Evolutionary conservation across 805 yeast genomes (phyloP), one percentile per base, ranked within the genome.

Genomic region (Saccharomycopsis vini): DNA sequence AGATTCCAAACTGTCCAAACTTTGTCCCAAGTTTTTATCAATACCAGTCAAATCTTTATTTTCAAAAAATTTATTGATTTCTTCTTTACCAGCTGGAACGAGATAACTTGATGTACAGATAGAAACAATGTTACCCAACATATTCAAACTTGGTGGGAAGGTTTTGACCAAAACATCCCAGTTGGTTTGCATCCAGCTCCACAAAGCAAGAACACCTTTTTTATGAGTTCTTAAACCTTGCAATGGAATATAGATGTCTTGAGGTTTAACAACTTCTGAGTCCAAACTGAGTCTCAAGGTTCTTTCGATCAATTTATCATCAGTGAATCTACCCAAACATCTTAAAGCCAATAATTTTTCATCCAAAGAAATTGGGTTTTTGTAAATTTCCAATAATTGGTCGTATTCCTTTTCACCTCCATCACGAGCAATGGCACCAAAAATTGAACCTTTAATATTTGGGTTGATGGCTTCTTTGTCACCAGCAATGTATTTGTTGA

Each of bases 201-300:
- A 89, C 52, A 81, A 63, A 10, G 76, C 72, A 52, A 75, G 75
- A 46, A 81, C 67, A 66, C 95, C 95, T 35, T 66, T 68, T 42
- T 64, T 69, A 54, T 77, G 78, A 13, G 73, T 56, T 54, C 81
- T 68, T 67, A 86, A 66, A 35, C 92, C 89, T 49, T 67, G 74
- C 76, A 90, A 69, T 51, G 95, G 94, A 52, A 77, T 71, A 63
- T 77, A 77, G 43, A 81, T 72, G 60, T 85, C 95, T 67, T 85
- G 94, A 31, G 64, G 62, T 53, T 77, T 74, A 49, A 82, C 67
- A 34, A 69, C 66, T 37, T 77, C 62, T 24, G 81, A 80, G 49
- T 79, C 75, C 50, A 80, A 71, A 50, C 79, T 59, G 56, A 69
- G 68, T 3, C 63, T 69, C 24, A 79, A 64, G 4, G 84, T 74